Base-by-base conservation (phyloP, 2,329 filamentous ascomycete genomes). In the Gaeumannomyces tritici region DNA sequence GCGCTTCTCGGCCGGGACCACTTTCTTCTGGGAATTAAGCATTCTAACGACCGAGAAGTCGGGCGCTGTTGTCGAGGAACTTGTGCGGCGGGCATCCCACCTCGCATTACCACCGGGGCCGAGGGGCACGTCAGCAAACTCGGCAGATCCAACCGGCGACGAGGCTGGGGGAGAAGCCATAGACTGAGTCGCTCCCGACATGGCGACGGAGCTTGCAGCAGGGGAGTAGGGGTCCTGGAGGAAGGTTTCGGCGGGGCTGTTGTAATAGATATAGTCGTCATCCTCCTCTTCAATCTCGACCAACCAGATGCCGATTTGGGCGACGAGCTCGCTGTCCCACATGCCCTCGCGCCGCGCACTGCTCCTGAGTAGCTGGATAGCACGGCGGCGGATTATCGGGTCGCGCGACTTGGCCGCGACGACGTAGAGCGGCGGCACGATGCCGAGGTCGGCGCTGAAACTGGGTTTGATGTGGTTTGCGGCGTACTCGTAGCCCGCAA, bases 331-430 rank as follows among this genome's bases (percentile, higher is more conserved):
- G 67, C 82, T 86, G 67, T 90, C 86, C 87, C 87, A 89, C 79
- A 89, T 86, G 27, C 84, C 86, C 72, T 89, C 87, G 59, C 86
- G 77, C 57, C 86, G 78, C 9, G 84, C 81, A 68, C 82, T 85
- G 66, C 79, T 83, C 60, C 79, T 77, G 62, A 89, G 73, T 51
- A 89, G 71, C 69, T 83, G 78, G 55, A 89, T 85, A 9, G 87
- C 86, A 65, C 83, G 81, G 24, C 84, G 77, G 26, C 87, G 80
- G 42, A 83, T 77, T 1, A 74, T 66, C 0, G 80, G 79, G 64
- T 88, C 81, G 13, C 85, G 80, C 68, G 86, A 89, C 69, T 87
- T 88, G 8, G 83, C 87, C 8, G 83, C 86, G n/a, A 86, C 82
- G 6, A 88, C 79, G 65, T 85, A 89, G 1, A 89, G 77, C 0